Evolutionary conservation across 331 rosid genomes (phyloP).

Genomic region (Dryas integrifolia): DNA sequence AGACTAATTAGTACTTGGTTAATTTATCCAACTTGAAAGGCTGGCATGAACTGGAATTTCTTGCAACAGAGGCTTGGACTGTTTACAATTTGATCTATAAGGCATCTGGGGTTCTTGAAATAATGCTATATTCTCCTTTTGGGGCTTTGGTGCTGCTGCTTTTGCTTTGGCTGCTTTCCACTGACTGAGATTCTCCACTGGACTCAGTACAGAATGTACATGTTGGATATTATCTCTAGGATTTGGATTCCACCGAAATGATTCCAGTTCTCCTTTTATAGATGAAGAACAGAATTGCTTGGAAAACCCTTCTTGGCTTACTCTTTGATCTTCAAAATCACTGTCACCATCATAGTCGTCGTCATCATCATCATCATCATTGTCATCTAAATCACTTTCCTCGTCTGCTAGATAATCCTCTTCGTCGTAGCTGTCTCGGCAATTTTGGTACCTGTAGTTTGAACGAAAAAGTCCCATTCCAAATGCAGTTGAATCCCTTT

Average conservation of each 20-base stretch:
- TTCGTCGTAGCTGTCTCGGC: slow-evolving; percentile 51
- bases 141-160: slow-evolving; percentile 48
- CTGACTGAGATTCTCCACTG: slow-evolving; percentile 74
- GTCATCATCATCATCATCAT: slow-evolving; percentile 33
- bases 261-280: slow-evolving; percentile 6
- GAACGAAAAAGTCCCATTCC: slow-evolving; percentile 37
- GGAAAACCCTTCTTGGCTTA: slow-evolving; percentile 29
- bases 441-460: slow-evolving; percentile 72
- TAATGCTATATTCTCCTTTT: slow-evolving; percentile 54
- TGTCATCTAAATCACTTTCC: slow-evolving; percentile 56
- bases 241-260: slow-evolving; percentile 7
- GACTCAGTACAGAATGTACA: slow-evolving; percentile 61
- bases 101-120: slow-evolving; percentile 10
- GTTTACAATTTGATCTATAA: slow-evolving; percentile 23
- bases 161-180: slow-evolving; percentile 88
- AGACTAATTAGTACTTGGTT: slow-evolving; percentile 33
- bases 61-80: slow-evolving; percentile 53
- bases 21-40: slow-evolving; percentile 72
- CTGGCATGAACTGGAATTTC: slow-evolving; percentile 67
- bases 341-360: slow-evolving; percentile 30
- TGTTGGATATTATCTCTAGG: slow-evolving; percentile 29
- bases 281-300: slow-evolving; percentile 20
- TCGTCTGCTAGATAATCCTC: slow-evolving; percentile 52
- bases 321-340: slow-evolving; percentile 28
- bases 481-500: slow-evolving; percentile 31